Evolutionary conservation across 495 filamentous ascomycete genomes (phyloP).

Genomic region (Apiosordaria backusii): DNA sequence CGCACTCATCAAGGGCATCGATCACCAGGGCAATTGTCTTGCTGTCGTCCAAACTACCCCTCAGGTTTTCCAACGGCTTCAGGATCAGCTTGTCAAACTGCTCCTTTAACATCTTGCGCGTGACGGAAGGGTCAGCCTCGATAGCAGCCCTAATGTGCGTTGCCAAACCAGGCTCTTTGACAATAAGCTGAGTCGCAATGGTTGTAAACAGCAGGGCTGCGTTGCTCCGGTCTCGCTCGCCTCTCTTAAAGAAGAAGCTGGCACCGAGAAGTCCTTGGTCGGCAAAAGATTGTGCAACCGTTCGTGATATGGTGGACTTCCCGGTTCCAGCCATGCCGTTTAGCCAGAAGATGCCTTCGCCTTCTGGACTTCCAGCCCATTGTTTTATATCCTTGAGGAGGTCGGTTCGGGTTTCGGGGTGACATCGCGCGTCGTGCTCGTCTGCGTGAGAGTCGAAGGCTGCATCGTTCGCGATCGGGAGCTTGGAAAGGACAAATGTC

Average conservation of each 20-base stretch:
- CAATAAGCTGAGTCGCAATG: conserved; percentile 41
- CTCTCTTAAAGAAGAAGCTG: conserved; percentile 54
- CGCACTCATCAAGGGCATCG: conserved; percentile 27
- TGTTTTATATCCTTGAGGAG: conserved; percentile 22
- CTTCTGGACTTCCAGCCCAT: conserved; percentile 18
- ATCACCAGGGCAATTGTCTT: conserved; percentile 34
- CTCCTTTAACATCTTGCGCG: conserved; percentile 35
- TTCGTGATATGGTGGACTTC: conserved; percentile 45
- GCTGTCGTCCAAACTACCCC: conserved; percentile 2
- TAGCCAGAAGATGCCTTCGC: conserved; percentile 41
- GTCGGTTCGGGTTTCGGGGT: conserved; percentile 29
- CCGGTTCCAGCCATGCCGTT: conserved; percentile 47
- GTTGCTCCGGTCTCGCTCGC: conserved; percentile 41
- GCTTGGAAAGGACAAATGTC: conserved; percentile 15
- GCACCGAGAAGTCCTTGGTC: conserved; percentile 24
- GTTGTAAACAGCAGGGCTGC: conserved; percentile 45
- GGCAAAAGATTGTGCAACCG: conserved; percentile 30
- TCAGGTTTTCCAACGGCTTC: conserved; percentile 38
- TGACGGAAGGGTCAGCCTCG: conserved; percentile 34
- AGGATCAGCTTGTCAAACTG: conserved; percentile 52
- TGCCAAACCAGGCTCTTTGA: conserved; percentile 24
- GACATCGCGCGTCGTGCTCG: conserved; percentile 29
- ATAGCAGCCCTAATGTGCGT: conserved; percentile 36
- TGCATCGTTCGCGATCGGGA: conserved; percentile 21
- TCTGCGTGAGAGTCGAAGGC: conserved; percentile 31